phyloP scores from a whole-genome alignment of 2,329 filamentous ascomycete genomes.

The Nemania diffusa region DNA sequence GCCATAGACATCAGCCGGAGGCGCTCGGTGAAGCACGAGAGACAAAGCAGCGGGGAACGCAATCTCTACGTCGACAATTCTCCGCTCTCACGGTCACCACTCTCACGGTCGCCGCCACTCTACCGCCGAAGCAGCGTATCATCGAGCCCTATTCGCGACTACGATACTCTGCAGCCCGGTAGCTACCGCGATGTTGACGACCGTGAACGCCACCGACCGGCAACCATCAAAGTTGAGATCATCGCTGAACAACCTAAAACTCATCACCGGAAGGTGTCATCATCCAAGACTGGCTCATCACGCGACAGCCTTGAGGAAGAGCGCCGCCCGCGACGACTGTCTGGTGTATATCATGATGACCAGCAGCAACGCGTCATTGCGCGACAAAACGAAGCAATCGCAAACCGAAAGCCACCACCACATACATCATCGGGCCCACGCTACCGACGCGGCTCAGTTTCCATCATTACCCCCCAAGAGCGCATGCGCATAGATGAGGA shows the following conservation, averaged over 20 bases:
- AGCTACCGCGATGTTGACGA: constrained; percentile 41
- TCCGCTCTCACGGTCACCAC: constrained; percentile 56
- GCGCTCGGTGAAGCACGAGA: constrained; percentile 42
- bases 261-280: constrained; percentile 52
- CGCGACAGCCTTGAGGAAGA: constrained; percentile 42
- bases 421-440: constrained; percentile 43
- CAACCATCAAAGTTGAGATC: constrained; percentile 53
- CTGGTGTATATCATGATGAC: constrained; percentile 43
- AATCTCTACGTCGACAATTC: constrained; percentile 58
- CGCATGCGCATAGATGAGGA: constrained; percentile 29
- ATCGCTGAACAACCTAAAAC: constrained; percentile 48
- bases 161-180: constrained; percentile 27
- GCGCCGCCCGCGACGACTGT: constrained; percentile 45
- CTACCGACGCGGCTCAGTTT: constrained; percentile 49
- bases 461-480: constrained; percentile 42
- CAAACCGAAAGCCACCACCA: constrained; percentile 49
- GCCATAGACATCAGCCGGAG: constrained; percentile 50
- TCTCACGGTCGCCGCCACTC: constrained; percentile 60
- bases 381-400: constrained; percentile 56
- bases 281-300: constrained; percentile 45
- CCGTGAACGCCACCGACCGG: constrained; percentile 39
- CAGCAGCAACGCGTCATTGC: constrained; percentile 50
- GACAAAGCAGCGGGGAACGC: constrained; percentile 54
- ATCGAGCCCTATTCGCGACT: constrained; percentile 50
- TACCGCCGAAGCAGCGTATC: constrained; percentile 56